Base-by-base conservation (phyloP, 176 grass and related monocot species). In the Pontederia paniculata region DNA sequence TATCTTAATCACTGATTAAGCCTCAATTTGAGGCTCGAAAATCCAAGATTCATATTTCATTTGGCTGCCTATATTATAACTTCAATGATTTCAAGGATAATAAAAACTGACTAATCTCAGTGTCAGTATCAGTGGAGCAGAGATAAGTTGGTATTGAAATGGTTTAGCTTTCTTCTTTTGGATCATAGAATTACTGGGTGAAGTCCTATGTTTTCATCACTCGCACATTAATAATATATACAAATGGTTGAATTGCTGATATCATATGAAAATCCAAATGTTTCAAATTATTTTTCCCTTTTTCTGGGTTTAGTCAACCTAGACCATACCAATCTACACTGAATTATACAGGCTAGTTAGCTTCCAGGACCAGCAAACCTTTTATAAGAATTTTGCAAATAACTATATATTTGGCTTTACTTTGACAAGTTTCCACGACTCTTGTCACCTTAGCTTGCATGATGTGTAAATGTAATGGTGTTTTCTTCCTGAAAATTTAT, bases 1-100 rank as follows among this genome's bases (percentile, higher is more conserved):
- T 19, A 87, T 47, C 49, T 63, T 97, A 70, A 62, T 97, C 70
- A 90, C 86, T 89, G 64, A 71, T 97, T 58, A 97, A 97, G 58
- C 91, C 86, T 74, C 85, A 97, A 13, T 89, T 96, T 44, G 91
- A 96, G 79, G 82, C 91, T 50, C 82, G 74, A 62, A 79, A 76
- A 55, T 71, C 79, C 65, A 82, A 97, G 85, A 86, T 96, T 67
- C 64, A 14, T 18, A 57, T 59, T 23, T 59, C 47, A 12, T 63
- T 63, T 21, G 28, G 5, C 28, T 37, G 28, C 28, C 28, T 37
- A 21, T 48, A 21, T 14, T 15, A 15, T 58, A 12, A 68, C 20
- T 55, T 69, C 15, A 20, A 28, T 17, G 55, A 43, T 8, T 15
- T 50, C 6, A n/a, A 45, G 17, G 12, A 8, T 46, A 21, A 55